A percentile compares a stretch with the other conserved stretches of the same genome.
Evolutionary conservation across 495 filamentous ascomycete species (phyloP).

Genomic region (Chaetomidium leptoderma): DNA sequence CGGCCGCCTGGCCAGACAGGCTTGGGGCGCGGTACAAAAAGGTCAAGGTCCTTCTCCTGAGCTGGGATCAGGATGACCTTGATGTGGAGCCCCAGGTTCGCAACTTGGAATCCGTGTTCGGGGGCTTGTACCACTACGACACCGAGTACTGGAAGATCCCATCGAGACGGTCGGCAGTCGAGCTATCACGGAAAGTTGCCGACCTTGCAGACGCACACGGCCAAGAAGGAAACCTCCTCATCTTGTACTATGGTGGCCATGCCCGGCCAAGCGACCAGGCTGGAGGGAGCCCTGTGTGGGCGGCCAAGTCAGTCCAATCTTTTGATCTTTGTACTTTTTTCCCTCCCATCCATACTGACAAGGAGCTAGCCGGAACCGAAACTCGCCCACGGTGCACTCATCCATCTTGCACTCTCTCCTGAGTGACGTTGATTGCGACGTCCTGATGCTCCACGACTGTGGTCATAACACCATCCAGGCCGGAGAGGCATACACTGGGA

Average conservation of each 20-base stretch:
- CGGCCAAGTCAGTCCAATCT: constrained; percentile 13
- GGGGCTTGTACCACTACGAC: constrained; percentile 22
- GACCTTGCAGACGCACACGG: constrained; percentile 4
- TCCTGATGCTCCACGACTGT: constrained; percentile 27
- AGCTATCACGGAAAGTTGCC: constrained; percentile 17
- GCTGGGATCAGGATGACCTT: constrained; percentile 34
- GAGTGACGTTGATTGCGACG: constrained; percentile 22
- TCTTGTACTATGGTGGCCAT: constrained; percentile 32
- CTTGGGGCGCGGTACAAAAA: constrained; percentile 8
- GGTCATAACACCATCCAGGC: constrained; percentile 17
- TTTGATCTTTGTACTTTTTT: neutral
- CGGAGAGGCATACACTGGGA: constrained; percentile 3
- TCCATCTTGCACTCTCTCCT: constrained; percentile 24
- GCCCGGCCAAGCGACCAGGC: constrained; percentile 12
- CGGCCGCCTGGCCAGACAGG: constrained; percentile 17
- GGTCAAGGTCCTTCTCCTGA: constrained; percentile 31
- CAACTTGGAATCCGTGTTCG: constrained; percentile 19
- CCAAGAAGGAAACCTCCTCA: constrained; percentile 20
- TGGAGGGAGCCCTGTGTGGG: constrained; percentile 23
- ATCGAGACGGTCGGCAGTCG: constrained; percentile 7
- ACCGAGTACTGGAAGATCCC: constrained; percentile 25
- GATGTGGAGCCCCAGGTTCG: constrained; percentile 20
- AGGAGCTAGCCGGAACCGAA: constrained; percentile 11
- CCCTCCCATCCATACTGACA: neutral
- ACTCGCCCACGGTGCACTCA: constrained; percentile 20